These are phyloP conservation scores for Helminthosporium solani DNA, from an alignment of 2,329 filamentous ascomycete species.

Conservation along the genomic window DNA sequence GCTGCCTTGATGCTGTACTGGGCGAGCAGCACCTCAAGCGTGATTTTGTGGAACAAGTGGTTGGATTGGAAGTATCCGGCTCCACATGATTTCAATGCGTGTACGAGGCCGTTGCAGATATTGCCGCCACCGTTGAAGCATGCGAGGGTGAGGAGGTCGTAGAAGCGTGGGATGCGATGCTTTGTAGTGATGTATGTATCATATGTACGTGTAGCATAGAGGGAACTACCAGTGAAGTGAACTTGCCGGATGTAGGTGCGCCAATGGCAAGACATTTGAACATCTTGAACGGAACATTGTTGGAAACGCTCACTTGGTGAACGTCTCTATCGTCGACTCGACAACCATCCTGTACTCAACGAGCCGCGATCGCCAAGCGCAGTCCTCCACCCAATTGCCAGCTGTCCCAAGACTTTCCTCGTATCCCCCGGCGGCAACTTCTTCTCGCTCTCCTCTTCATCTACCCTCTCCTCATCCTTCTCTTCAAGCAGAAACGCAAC, in stretches of 20 bases:
- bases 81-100: constrained; percentile 23
- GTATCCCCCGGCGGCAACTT: constrained; percentile 33
- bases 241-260: no score
- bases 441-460: constrained; percentile 45
- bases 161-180: not conserved
- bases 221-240: no score
- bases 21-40: constrained; percentile 36
- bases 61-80: constrained; percentile 34
- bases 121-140: constrained; percentile 9
- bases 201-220: not conserved
- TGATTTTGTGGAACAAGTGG: constrained; percentile 37
- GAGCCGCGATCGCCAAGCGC: constrained; percentile 88
- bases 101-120: constrained; percentile 31
- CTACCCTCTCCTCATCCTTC: constrained; percentile 46
- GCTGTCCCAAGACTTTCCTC: constrained; percentile 70
- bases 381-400: constrained; percentile 85
- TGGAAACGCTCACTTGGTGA: not conserved
- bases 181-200: not conserved
- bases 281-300: no score
- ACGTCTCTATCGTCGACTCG: constrained; percentile 34
- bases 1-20: constrained; percentile 47
- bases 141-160: not conserved
- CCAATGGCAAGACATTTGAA: no score
- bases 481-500: constrained; percentile 64
- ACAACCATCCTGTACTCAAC: constrained; percentile 80